Evolutionary conservation across 176 grass and related monocot genomes (phyloP).

Genomic region (Saccharum officinarum): DNA sequence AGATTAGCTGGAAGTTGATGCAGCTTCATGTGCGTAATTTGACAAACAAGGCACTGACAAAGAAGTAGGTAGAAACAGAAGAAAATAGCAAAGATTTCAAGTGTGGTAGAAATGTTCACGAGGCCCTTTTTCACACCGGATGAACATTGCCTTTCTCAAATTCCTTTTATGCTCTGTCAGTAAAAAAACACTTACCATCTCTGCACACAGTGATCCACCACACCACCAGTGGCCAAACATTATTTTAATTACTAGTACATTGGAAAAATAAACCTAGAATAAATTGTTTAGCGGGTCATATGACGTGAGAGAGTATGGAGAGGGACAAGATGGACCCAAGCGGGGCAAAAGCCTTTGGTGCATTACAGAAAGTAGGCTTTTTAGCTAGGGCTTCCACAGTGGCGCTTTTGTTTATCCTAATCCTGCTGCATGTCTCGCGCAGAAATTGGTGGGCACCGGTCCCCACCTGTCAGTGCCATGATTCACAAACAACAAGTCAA

Average conservation of each 20-base stretch:
- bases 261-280: not conserved
- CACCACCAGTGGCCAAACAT: not conserved
- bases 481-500: constrained; percentile 12
- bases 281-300: constrained; percentile 23
- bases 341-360: constrained; percentile 36
- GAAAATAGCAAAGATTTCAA: not conserved
- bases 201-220: not conserved
- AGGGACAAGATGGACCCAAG: constrained; percentile 51
- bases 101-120: not conserved
- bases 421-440: constrained; percentile 11
- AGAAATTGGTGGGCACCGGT: constrained; percentile 31
- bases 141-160: not conserved
- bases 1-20: not conserved
- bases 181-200: not conserved
- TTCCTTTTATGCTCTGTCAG: not conserved
- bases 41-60: constrained; percentile 10
- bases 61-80: constrained; percentile 21
- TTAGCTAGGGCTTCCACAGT: constrained; percentile 39
- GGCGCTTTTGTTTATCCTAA: constrained; percentile 32
- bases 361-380: constrained; percentile 67
- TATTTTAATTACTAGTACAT: not conserved
- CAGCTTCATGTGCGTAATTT: not conserved
- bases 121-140: not conserved
- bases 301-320: constrained; percentile 2
- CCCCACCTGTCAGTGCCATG: constrained; percentile 1